Evolutionary conservation across 202 grass and related monocot species (phyloP), one percentile per base, ranked within the genome.

Genomic region (Carex arenaria): DNA sequence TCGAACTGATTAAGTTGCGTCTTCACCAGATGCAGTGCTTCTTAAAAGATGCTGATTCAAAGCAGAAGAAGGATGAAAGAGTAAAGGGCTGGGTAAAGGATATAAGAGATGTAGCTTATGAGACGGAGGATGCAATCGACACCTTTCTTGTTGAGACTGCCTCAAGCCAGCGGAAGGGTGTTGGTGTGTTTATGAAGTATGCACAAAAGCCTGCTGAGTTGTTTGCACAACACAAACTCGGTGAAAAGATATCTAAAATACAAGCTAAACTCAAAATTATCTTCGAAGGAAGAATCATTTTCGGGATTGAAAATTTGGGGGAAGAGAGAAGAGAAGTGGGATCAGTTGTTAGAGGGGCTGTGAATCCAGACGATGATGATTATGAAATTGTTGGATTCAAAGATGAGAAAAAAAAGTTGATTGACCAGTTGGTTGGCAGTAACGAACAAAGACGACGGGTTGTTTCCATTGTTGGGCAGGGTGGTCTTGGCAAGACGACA

Each of bases 401-500:
- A 51, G 36, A 62, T 40, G 76, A 80, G 30, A 80, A 80, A 40
- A 57, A 17, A 32, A 79, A 79, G 15, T 19, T 79, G 15, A 79
- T 61, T 38, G 30, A 79, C 9, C 54, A 79, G 57, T 43, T 79
- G 18, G 18, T 79, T 15, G 76, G 17, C 10, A 51, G n/a, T 1
- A 55, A 10, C 34, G 28, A 12, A 60, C 76, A 13, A 5, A 61
- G 76, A 55, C 17, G 76, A 79, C 34, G 17, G 36, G 40, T 90
- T 26, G 68, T 93, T 79, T 85, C 88, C 77, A 87, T 93, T 78
- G 69, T 88, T 42, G 91, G 91, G 7, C 84, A 90, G 83, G 90
- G 86, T 64, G 87, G 91, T 82, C 85, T 93, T 64, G 91, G 91
- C 8, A 90, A 93, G 80, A 93, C 88, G 28, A 90, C 91, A 10